Conservation (phyloP, 192 early-diverging fungal genomes). For the Mortierella alpina region DNA sequence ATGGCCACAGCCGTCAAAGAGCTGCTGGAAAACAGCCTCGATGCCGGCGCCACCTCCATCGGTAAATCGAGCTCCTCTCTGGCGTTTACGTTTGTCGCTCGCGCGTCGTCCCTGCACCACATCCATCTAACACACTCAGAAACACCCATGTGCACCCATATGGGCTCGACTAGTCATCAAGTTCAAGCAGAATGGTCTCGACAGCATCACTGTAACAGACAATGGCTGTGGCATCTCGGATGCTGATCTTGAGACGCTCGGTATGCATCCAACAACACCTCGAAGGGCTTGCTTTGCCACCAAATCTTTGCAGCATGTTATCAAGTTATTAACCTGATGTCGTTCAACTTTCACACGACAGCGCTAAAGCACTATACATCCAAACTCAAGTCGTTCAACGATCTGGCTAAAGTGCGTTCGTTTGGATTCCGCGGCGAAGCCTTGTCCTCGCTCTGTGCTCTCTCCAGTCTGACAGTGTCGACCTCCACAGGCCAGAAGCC, state of each 20-base stretch:
- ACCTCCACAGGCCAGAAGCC: constrained; percentile 73
- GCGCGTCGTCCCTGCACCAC: not conserved
- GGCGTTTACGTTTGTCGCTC: not conserved
- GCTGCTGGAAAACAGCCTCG: constrained; percentile 93
- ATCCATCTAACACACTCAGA: not conserved
- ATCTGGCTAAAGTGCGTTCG: constrained; percentile 76
- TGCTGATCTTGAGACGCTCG: constrained; percentile 73
- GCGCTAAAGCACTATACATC: constrained; percentile 92
- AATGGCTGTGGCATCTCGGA: constrained; percentile 87
- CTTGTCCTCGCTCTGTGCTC: constrained; percentile 86
- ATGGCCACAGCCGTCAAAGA: constrained; percentile 91
- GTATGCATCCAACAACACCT: constrained; percentile 41
- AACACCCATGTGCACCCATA: not conserved
- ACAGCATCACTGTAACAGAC: constrained; percentile 81
- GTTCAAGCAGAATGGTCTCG: constrained; percentile 84
- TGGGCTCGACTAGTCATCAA: constrained; percentile 67
- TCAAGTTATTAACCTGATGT: too few relatives aligned
- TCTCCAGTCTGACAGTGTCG: constrained; percentile 72
- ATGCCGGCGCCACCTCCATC: constrained; percentile 85
- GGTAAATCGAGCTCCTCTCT: constrained; percentile 43
- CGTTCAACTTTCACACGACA: constrained; percentile 13
- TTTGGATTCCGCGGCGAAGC: constrained; percentile 98
- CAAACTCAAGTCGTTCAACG: constrained; percentile 83
- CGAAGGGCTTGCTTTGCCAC: not conserved
- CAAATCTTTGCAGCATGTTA: too few relatives aligned